phyloP scores from a whole-genome alignment of 768 basidiomycete species.

The Termitomyces titanicus region DNA sequence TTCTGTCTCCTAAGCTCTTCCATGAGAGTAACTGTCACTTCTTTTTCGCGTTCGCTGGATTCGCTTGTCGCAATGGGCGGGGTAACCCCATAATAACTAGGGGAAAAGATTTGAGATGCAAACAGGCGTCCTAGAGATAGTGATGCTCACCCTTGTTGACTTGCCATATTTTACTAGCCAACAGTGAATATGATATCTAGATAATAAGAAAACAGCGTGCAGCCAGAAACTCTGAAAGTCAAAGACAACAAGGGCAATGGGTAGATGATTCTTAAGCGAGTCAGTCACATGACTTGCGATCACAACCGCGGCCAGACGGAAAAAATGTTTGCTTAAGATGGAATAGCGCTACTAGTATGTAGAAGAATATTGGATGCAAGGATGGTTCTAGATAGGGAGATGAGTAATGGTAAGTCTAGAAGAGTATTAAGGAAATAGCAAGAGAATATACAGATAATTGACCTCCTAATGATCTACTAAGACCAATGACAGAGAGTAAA shows the following conservation, averaged over 20 bases:
- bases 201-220: not conserved
- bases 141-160: slow-evolving; percentile 26
- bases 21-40: slow-evolving; percentile 83
- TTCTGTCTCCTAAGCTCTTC: slow-evolving; percentile 84
- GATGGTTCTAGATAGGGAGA: too few species aligned
- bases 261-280: slow-evolving; percentile 16
- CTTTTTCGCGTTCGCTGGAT: slow-evolving; percentile 76
- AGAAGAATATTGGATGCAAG: too few species aligned
- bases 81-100: slow-evolving; percentile 77
- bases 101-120: slow-evolving; percentile 9
- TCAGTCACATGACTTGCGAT: slow-evolving; percentile 8
- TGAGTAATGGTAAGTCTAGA: too few species aligned
- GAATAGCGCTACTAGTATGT: too few species aligned
- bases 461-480: too few species aligned
- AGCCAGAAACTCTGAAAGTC: not conserved
- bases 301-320: too few species aligned
- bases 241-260: slow-evolving; percentile 6
- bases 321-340: too few species aligned
- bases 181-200: not conserved
- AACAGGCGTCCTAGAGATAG: not conserved
- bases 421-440: not conserved
- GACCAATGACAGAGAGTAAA: not conserved
- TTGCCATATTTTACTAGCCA: slow-evolving; percentile 7
- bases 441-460: not conserved
- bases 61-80: slow-evolving; percentile 78